These are phyloP conservation scores for Jamesozyma piceae DNA, from an alignment of 805 yeast species.

Conservation along the genomic window DNA sequence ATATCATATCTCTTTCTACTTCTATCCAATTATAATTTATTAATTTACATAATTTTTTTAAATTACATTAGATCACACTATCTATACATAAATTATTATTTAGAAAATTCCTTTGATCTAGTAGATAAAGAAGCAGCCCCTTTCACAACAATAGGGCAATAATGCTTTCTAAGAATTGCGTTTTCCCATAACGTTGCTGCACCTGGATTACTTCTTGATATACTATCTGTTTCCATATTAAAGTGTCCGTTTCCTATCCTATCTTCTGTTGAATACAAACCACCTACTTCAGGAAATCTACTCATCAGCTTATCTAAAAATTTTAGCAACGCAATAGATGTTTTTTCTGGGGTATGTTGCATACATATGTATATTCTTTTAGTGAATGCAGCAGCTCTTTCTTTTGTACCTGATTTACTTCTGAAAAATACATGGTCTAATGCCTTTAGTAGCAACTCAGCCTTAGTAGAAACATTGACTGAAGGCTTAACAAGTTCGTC, in stretches of 20 bases:
- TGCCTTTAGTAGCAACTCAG: conserved; percentile 70
- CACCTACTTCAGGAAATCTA: conserved; percentile 61
- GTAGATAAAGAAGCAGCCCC: conserved; percentile 42
- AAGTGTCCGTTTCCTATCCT: conserved; percentile 74
- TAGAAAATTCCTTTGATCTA: conserved; percentile 24
- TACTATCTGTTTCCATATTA: conserved; percentile 52
- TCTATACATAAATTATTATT: conserved; percentile 4
- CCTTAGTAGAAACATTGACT: conserved; percentile 80
- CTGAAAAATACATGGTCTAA: conserved; percentile 76
- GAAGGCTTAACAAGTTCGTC: conserved; percentile 46
- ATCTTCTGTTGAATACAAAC: conserved; percentile 82
- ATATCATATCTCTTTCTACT: not conserved
- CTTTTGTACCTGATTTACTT: conserved; percentile 54
- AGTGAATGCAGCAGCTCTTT: conserved; percentile 70
- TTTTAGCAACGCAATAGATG: conserved; percentile 66
- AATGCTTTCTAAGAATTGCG: conserved; percentile 69
- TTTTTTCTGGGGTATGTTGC: conserved; percentile 79
- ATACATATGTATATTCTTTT: conserved; percentile 63
- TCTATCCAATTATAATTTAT: not conserved
- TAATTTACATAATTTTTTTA: not conserved
- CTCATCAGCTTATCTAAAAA: conserved; percentile 68
- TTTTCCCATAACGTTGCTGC: conserved; percentile 91
- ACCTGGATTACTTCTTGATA: conserved; percentile 72
- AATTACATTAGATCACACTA: not conserved
- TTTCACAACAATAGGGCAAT: conserved; percentile 69